Evolutionary conservation across 495 filamentous ascomycete genomes (phyloP), one percentile per base, ranked within the genome.

Genomic region (Hypoxylon fragiforme): DNA sequence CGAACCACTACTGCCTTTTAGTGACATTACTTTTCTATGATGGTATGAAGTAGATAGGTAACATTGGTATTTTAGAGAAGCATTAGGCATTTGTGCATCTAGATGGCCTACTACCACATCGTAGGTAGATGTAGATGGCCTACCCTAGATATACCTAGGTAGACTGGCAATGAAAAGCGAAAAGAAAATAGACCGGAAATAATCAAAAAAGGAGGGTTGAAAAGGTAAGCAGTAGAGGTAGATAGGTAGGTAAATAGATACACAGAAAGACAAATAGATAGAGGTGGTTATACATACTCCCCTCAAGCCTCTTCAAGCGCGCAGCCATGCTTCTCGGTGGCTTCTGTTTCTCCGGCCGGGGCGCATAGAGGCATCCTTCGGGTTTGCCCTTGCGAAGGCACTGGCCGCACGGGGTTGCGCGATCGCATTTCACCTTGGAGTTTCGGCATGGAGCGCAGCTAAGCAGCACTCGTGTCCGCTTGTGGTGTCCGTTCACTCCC

Each of bases 271-370:
- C 35, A n/a, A 24, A n/a, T 16, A 30, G 1, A 35, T 9, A 22
- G 20, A 7, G 18, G n/a, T 22, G 31, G 14, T 3, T 14, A 32
- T 39, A 57, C 58, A 42, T 62, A 62, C 58, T 71, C 19, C 73
- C 71, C 52, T 84, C 81, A 1, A 83, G 74, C 38, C 75, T 73
- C 60, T 73, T 75, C 31, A 84, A 60, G 14, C 79, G 69, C 3
- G 75, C 75, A 14, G 78, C 70, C 72, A 81, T 76, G 60, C 65
- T 75, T 50, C 68, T 72, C 1, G 70, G 43, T 7, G 68, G 70
- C 45, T 61, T 64, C 8, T 38, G 18, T 41, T 76, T 76, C 36
- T 72, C 61, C 11, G 67, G 68, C 35, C 72, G 73, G 7, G 70
- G 66, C 9, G 73, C 74, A 59, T 81, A 80, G 1, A 62, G 62